Percentiles rank a stretch among this genome's conserved stretches.
phyloP scores from a whole-genome alignment of 176 grass and related monocot species.

The Oryza longistaminata region DNA sequence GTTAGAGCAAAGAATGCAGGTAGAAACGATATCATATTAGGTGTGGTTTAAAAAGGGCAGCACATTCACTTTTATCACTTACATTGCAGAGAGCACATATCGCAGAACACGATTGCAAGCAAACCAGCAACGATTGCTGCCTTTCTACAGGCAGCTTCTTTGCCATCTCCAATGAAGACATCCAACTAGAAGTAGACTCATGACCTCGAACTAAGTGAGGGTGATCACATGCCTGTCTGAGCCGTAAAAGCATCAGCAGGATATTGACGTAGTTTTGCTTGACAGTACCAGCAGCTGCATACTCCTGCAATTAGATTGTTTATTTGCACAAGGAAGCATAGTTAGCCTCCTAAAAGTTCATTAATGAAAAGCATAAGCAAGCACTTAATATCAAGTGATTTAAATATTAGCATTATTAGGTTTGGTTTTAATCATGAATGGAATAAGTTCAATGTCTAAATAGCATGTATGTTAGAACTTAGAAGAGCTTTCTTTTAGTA shows the following conservation, averaged over 20 bases:
- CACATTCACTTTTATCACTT: conserved; percentile 62
- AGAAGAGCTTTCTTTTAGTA: not conserved
- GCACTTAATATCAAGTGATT: not conserved
- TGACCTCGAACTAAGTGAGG: conserved; percentile 81
- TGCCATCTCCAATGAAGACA: conserved; percentile 69
- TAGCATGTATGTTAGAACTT: not conserved
- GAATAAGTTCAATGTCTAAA: not conserved
- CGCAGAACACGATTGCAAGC: conserved; percentile 80
- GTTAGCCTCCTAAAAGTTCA: not conserved
- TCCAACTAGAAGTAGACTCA: conserved; percentile 62
- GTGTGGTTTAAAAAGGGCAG: not conserved
- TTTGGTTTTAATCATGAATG: not conserved
- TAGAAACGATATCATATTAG: not conserved
- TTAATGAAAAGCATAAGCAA: not conserved
- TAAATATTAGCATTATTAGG: not conserved
- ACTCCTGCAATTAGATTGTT: conserved; percentile 60
- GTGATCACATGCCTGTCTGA: conserved; percentile 95
- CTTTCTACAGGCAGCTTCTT: conserved; percentile 75
- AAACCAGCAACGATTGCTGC: conserved; percentile 68
- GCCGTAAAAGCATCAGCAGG: conserved; percentile 94
- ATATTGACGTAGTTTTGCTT: conserved; percentile 99
- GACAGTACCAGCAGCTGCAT: conserved; percentile 94
- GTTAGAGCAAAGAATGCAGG: not conserved
- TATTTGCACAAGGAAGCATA: conserved; percentile 26
- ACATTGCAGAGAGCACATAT: conserved; percentile 92